Percentiles rank a stretch among this genome's conserved stretches.
Conservation (phyloP, 202 grass and related monocot genomes). For the Panicum virgatum region DNA sequence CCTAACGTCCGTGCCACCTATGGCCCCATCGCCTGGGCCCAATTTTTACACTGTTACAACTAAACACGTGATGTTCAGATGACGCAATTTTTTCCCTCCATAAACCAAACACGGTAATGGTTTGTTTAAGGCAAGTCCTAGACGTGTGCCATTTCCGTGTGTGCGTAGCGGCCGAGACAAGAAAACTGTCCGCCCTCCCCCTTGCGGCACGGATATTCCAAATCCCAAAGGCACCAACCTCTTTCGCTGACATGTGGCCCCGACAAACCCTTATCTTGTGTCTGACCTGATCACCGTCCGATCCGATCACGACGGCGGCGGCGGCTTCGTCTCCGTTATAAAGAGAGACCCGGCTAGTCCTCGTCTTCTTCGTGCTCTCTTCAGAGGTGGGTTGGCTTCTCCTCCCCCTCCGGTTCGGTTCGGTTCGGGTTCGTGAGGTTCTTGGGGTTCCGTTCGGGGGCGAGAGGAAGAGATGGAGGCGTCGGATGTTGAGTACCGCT, state of each 20-base stretch:
- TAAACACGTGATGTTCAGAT: too few species aligned
- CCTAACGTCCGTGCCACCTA: too few species aligned
- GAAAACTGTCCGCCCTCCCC: neutral
- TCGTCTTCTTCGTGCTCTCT: constrained; percentile 40
- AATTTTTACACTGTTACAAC: too few species aligned
- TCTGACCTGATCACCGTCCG: neutral
- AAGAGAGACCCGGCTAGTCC: neutral
- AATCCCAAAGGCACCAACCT: neutral
- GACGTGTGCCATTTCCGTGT: neutral
- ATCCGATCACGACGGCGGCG: constrained; percentile 31
- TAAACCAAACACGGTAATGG: too few species aligned
- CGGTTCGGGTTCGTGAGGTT: neutral
- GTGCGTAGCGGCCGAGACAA: neutral
- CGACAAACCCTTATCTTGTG: neutral
- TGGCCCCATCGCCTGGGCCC: too few species aligned
- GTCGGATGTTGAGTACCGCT: constrained; percentile 62
- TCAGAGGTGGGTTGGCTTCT: constrained; percentile 75
- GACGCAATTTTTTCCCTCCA: too few species aligned
- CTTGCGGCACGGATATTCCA: constrained; percentile 29
- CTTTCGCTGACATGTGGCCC: neutral
- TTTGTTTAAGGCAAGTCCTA: too few species aligned
- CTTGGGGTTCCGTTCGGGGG: neutral
- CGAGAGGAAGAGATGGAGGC: constrained; percentile 33
- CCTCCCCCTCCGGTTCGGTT: constrained; percentile 57
- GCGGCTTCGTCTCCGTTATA: constrained; percentile 36